Base-by-base conservation (phyloP, 2,329 filamentous ascomycete species). In the Neonectria magnoliae region DNA sequence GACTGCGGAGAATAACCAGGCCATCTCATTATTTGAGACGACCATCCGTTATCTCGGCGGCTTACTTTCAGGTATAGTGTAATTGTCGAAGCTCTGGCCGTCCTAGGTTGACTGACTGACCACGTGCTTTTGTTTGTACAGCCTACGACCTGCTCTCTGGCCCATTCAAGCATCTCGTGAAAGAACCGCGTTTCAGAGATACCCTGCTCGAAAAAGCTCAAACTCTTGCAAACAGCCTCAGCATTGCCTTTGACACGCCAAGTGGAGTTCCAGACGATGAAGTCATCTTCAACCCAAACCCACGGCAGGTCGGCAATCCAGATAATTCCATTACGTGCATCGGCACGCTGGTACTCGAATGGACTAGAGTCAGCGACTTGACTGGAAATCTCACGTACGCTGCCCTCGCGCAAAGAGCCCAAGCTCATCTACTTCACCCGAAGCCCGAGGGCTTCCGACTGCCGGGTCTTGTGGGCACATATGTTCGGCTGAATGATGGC, bases 41-140 rank as follows among this genome's bases (percentile, higher is more conserved):
- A 71, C 68, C 0, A 71, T 71, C 10, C 66, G 69, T 4, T 71
- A 71, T 48, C 60, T 71, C 1, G 69, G 69, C 20, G 69, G 69
- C 0, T 55, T 71, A 7, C 20, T 71, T 3, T 69, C 67, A 8
- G 68, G 68, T 60, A 42, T 1, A 20, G 38, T 42, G 7, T 8
- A 38, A 33, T 22, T 51, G 22, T 20, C n/a, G 14, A 16, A 22
- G 8, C 6, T 51, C 14, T 3, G 22, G 22, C 22, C 5, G 22
- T 5, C 14, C 4, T 25, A 3, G 1, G 0, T 18, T 13, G 4
- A 0, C 1, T 2, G 1, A 5, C 64, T 69, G 13, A 69, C 33
- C 4, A n/a, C 14, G 0, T 1, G 2, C 9, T 3, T 0, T 14
- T 29, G 13, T 20, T n/a, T 5, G 9, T 16, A 41, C 31, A 71